phyloP scores from a whole-genome alignment of 1,284 basidiomycete species.

The Trichosporon sp. region DNA sequence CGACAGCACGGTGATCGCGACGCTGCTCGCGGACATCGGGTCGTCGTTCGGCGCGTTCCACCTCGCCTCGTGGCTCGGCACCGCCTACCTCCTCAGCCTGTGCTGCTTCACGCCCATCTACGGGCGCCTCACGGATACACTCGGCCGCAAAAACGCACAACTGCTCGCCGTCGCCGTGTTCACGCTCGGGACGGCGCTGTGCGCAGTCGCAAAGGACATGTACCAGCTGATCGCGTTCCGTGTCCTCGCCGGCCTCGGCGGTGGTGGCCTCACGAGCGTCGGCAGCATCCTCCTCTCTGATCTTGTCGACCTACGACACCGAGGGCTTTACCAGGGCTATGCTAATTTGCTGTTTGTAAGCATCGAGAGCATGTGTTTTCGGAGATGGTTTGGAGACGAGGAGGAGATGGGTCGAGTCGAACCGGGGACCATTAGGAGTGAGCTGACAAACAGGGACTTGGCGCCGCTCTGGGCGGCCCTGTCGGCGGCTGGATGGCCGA shows the following conservation, averaged over 20 bases:
- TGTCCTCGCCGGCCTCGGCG: conserved; percentile 80
- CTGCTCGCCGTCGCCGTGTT: conserved; percentile 72
- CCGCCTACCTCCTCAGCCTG: conserved; percentile 62
- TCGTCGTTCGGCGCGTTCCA: conserved; percentile 45
- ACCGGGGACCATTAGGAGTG: no score
- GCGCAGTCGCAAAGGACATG: conserved; percentile 80
- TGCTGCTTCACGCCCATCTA: conserved; percentile 84
- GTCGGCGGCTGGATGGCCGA: conserved; percentile 82
- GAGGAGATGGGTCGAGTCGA: neutral
- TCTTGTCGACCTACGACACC: conserved; percentile 66
- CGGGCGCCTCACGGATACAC: conserved; percentile 77
- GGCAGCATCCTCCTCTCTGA: conserved; percentile 44
- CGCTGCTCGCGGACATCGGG: conserved; percentile 55
- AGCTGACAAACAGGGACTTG: conserved; percentile 10
- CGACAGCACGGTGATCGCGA: conserved; percentile 61
- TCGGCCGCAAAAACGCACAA: conserved; percentile 69
- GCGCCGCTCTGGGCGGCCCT: conserved; percentile 72
- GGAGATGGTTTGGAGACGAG: neutral
- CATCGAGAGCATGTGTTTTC: no score
- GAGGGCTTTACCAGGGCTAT: conserved; percentile 85
- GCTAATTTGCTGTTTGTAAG: conserved; percentile 62
- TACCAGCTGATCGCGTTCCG: conserved; percentile 68
- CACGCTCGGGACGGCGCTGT: conserved; percentile 72
- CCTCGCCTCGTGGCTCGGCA: conserved; percentile 69
- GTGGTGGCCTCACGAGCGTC: conserved; percentile 48